A percentile compares a stretch with the other conserved stretches of the same genome.
Evolutionary conservation across 1,139 yeast species (phyloP).

Genomic region (Nakaseomyces nivariensis): DNA sequence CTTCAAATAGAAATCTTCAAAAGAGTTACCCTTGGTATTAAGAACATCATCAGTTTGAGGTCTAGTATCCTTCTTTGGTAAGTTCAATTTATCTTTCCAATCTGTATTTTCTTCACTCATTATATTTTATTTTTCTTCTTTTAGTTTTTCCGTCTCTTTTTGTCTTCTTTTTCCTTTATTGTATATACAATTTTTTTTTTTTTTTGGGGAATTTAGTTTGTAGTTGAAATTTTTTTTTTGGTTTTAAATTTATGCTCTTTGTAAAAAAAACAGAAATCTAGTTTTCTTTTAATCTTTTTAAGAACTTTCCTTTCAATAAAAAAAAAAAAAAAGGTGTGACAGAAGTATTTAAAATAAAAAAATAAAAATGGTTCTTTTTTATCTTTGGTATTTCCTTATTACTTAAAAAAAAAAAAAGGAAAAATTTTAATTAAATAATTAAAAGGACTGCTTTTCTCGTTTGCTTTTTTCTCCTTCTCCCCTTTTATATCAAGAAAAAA

Average conservation of each 20-base stretch:
- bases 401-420: no score
- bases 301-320: neutral
- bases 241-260: neutral
- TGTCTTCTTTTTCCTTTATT: no score
- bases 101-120: conserved; percentile 6
- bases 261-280: no score
- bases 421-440: neutral
- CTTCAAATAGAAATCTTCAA: conserved; percentile 86
- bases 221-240: neutral
- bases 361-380: neutral
- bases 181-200: no score
- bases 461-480: neutral
- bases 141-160: no score
- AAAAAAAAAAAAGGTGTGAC: neutral
- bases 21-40: conserved; percentile 79
- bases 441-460: neutral
- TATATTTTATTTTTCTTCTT: neutral
- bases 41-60: conserved; percentile 96
- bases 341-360: neutral
- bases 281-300: no score
- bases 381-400: neutral
- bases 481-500: no score
- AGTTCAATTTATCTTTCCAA: conserved; percentile 68
- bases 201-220: neutral
- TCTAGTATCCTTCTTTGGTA: conserved; percentile 78